Evolutionary conservation across 495 filamentous ascomycete genomes (phyloP), one percentile per base, ranked within the genome.

Genomic region (Neohortaea acidophila): DNA sequence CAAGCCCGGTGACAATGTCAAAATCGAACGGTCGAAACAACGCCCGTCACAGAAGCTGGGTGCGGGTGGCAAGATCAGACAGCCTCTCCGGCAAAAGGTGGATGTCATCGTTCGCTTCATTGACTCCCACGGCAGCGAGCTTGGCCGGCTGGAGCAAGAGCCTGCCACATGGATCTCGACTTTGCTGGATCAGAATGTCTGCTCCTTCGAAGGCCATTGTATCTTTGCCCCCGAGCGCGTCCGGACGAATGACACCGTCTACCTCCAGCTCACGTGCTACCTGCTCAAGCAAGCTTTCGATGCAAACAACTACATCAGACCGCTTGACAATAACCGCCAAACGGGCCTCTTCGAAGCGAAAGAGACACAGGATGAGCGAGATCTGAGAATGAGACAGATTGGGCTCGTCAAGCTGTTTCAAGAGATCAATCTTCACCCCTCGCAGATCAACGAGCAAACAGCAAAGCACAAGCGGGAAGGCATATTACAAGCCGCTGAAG

Each of bases 51-150:
- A 65, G 20, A 62, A 62, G n/a, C 55, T 66, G 22, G 63, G 63
- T 17, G 58, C 59, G 38, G 64, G 52, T 26, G 39, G 66, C 48
- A 63, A 74, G 61, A 48, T 49, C 47, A 64, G 68, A 62, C 61
- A 45, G 24, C 56, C 42, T 62, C 58, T 45, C 1, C 57, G 43
- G 22, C 62, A 62, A 43, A 39, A 66, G 51, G 59, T 81, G 19
- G 89, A 97, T 58, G 75, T 94, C 23, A 68, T 97, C 33, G 91
- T 94, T n/a, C 77, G 89, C 12, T 96, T 97, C 55, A 93, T 81
- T 2, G 91, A 84, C 51, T 52, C 61, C 3, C 65, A 57, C 35
- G 87, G 86, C 10, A 73, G 79, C 39, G 89, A 97, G 53, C 64
- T 97, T 28, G 89, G 91, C 12, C 65, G 89, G 47, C 59, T 97